Base-by-base conservation (phyloP, 2,329 filamentous ascomycete genomes). In the Pyricularia sp. region DNA sequence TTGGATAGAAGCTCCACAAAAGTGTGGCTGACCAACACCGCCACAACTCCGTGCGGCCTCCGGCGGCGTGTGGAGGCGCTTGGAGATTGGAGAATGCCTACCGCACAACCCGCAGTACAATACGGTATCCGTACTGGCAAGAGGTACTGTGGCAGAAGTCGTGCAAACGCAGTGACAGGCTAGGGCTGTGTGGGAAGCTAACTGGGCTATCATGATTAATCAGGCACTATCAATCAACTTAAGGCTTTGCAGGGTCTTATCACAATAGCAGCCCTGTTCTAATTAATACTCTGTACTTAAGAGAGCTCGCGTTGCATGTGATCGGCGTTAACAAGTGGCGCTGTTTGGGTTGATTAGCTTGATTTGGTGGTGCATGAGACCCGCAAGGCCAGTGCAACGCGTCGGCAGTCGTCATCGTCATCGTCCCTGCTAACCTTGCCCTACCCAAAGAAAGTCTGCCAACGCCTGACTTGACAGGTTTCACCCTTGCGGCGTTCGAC, bases 391-490 rank as follows among this genome's bases (percentile, higher is more conserved):
- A 61, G 58, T 61, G 58, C 33, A 25, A 50, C 65, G 65, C 65
- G 65, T 66, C 65, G 31, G 33, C 65, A 66, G 31, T 66, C 65
- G 36, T 55, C 65, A 58, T 66, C 65, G 65, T 28, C 23, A 23
- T 28, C 23, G 12, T 61, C 58, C n/a, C 42, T n/a, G 20, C 20
- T 9, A 55, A 55, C 20, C 42, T 36, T 31, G 64, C 64, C 23
- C 30, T 20, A 36, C 64, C 64, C 14, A 33, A 20, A 33, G 30
- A 42, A 65, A n/a, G 26, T 55, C 1, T 42, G 25, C 64, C 65
- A 58, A 66, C 65, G 10, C 12, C n/a, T 20, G 65, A 12, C 11
- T 50, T 50, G 33, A n/a, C n/a, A 23, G 23, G 17, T 23, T 28
- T 58, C 30, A 33, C 6, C 65, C 36, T 25, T 50, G 14, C 58